phyloP scores from a whole-genome alignment of 2,329 filamentous ascomycete genomes.

The Clonostachys solani region DNA sequence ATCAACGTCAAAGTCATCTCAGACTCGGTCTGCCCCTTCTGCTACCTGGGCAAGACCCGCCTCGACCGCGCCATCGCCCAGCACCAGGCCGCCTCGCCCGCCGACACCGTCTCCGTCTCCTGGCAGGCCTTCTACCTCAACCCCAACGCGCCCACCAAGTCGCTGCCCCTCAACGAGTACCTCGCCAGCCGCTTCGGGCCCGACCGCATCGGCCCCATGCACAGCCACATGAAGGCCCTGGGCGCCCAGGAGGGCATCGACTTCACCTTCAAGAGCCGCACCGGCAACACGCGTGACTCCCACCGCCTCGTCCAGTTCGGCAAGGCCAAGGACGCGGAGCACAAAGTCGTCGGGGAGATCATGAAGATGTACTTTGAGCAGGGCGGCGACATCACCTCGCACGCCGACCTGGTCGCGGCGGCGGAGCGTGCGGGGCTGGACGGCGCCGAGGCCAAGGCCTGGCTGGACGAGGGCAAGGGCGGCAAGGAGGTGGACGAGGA shows the following conservation, averaged over 20 bases:
- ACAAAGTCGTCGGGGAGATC: conserved; percentile 54
- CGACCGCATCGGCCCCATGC: conserved; percentile 53
- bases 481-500: conserved; percentile 54
- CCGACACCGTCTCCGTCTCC: conserved; percentile 67
- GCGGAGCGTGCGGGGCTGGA: conserved; percentile 51
- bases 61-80: conserved; percentile 71
- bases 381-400: conserved; percentile 58
- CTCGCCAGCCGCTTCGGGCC: conserved; percentile 62
- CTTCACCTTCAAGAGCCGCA: conserved; percentile 67
- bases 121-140: conserved; percentile 84
- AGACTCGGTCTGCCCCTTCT: conserved; percentile 78
- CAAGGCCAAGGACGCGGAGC: conserved; percentile 46
- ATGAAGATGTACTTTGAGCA: conserved; percentile 65
- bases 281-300: conserved; percentile 74
- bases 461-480: conserved; percentile 50
- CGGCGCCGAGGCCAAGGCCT: conserved; percentile 42
- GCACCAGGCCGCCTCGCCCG: conserved; percentile 51
- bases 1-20: conserved; percentile 75
- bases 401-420: conserved; percentile 44
- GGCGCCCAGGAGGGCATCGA: conserved; percentile 65
- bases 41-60: conserved; percentile 76
- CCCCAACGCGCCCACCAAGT: conserved; percentile 47
- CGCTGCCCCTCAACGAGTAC: conserved; percentile 41
- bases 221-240: conserved; percentile 48
- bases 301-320: conserved; percentile 73